Evolutionary conservation across 2,329 filamentous ascomycete species (phyloP), one percentile per base, ranked within the genome.

Genomic region (Trichoderma atroviride): DNA sequence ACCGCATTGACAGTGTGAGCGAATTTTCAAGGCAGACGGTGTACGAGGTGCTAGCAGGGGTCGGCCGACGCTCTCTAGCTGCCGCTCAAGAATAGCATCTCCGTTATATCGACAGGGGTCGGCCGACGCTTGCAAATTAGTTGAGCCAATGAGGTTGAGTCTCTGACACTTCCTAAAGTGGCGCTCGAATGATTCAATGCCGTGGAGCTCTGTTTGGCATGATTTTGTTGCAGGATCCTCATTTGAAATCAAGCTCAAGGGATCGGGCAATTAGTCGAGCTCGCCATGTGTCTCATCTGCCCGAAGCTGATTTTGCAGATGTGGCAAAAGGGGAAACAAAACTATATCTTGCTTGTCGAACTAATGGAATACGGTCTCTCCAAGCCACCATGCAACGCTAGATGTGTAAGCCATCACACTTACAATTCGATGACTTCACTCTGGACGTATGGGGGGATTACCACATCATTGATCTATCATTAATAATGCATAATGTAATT

Each of bases 31-130:
- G 16, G 5, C 7, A 24, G 13, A 65, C 62, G 24, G 62, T 56
- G 35, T 65, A 65, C 62, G 5, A 37, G 16, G 22, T 43, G 55
- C 31, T 22, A 43, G 37, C 63, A 66, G 37, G 63, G 63, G 27
- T 35, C 63, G 63, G 52, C 63, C 63, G 63, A 58, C 37, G n/a
- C 62, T 37, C 10, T 16, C 27, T 65, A 65, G 62, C 62, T 55
- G 43, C 50, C 52, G 62, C 19, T 65, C 50, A 19, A 52, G n/a
- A 58, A 58, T 58, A n/a, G 29, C 53, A 14, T 24, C 33, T 33
- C 37, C 27, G 29, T 35, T 24, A 2, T 4, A 43, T 47, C 10
- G 63, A 66, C 53, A 50, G 63, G 63, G 63, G 19, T 66, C 63
- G 63, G 53, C 53, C 52, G 37, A 50, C 53, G 27, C 63, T 53